Percentiles rank a stretch among this genome's conserved stretches.
Evolutionary conservation across 225 moss, liverwort and hornwort species (phyloP).

Genomic region (Bryoerythrophyllum caledonicum): DNA sequence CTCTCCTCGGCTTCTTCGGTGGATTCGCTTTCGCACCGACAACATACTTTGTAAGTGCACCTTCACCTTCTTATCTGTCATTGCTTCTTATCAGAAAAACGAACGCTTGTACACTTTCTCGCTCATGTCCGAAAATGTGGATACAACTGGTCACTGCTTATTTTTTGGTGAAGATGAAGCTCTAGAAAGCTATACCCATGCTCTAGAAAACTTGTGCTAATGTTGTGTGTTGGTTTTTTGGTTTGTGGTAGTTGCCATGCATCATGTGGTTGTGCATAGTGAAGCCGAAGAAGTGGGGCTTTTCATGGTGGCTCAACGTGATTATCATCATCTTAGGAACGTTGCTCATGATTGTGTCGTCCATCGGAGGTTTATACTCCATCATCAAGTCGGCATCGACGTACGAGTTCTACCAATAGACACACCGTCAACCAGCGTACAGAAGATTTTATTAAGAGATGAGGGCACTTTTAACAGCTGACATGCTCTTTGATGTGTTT

Average conservation of each 20-base stretch:
- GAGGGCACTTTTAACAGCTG: neutral
- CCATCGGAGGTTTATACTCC: slow-evolving; percentile 40
- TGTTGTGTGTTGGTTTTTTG: neutral
- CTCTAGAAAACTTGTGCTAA: neutral
- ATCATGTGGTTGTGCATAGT: slow-evolving; percentile 64
- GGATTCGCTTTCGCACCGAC: slow-evolving; percentile 70
- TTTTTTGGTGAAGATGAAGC: too few species aligned
- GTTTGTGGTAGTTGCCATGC: slow-evolving; percentile 54
- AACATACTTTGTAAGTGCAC: slow-evolving; percentile 49
- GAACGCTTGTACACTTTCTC: too few species aligned
- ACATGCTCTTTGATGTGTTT: slow-evolving; percentile 12
- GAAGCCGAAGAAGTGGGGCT: slow-evolving; percentile 39
- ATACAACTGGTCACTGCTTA: too few species aligned
- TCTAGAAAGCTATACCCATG: too few species aligned
- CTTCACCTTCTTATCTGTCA: too few species aligned
- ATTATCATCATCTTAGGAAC: slow-evolving; percentile 23
- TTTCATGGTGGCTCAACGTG: slow-evolving; percentile 41
- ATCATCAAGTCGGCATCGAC: slow-evolving; percentile 7
- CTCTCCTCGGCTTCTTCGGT: slow-evolving; percentile 55
- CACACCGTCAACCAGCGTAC: neutral
- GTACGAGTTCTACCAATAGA: slow-evolving; percentile 31
- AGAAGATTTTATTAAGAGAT: neutral
- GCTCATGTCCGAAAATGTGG: too few species aligned
- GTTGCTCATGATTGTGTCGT: slow-evolving; percentile 31
- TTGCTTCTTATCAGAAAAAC: too few species aligned